phyloP scores from a whole-genome alignment of 2,329 filamentous ascomycete genomes.

The Phialophora expanda region DNA sequence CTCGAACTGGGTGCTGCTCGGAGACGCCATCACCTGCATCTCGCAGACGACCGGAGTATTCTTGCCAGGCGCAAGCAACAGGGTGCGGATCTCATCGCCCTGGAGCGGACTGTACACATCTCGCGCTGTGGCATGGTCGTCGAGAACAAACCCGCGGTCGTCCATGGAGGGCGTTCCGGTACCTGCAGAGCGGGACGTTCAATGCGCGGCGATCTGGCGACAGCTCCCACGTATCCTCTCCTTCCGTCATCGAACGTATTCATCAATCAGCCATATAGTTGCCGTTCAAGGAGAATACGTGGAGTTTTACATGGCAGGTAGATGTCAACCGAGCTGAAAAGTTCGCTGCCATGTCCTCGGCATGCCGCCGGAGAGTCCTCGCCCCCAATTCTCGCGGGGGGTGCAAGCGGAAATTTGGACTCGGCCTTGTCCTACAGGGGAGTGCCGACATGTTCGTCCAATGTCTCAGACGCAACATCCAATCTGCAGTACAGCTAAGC shows the following conservation, averaged over 20 bases:
- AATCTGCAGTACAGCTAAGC: too few species aligned
- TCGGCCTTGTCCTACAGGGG: neutral
- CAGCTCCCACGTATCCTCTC: neutral
- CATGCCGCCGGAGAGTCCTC: neutral
- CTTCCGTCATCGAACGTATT: neutral
- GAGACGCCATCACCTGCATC: slow-evolving; percentile 23
- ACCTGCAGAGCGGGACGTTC: neutral
- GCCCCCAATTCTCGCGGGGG: neutral
- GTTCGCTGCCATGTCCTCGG: neutral
- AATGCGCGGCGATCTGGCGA: neutral
- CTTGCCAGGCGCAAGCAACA: slow-evolving; percentile 26
- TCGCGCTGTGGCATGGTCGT: slow-evolving; percentile 20
- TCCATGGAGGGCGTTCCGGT: slow-evolving; percentile 16
- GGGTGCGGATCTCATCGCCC: slow-evolving; percentile 24
- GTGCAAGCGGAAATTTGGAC: neutral
- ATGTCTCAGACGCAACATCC: neutral
- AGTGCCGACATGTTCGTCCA: neutral
- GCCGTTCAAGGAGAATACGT: too few species aligned
- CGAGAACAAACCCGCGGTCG: slow-evolving; percentile 29
- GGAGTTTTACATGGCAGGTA: neutral
- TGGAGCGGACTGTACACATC: slow-evolving; percentile 30
- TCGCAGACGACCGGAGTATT: slow-evolving; percentile 28
- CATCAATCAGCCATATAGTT: neutral
- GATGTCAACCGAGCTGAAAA: neutral
- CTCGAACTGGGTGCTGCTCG: slow-evolving; percentile 28